Evolutionary conservation across 2,329 filamentous ascomycete species (phyloP).

Genomic region (Spiromastix sp.): DNA sequence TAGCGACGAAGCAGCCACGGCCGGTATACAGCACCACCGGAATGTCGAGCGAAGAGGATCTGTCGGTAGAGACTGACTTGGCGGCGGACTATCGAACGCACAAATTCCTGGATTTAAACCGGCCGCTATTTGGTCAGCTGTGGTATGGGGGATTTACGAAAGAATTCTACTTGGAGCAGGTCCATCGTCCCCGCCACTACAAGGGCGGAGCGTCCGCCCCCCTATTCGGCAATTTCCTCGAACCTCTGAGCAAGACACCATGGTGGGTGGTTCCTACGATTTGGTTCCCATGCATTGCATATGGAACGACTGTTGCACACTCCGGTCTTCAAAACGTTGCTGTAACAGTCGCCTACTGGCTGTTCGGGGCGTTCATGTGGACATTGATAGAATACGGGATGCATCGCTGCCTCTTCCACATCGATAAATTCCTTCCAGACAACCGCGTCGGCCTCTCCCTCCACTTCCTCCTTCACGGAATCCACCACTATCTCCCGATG

Average conservation of each 20-base stretch:
- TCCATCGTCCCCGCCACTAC: conserved; percentile 92
- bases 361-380: conserved; percentile 68
- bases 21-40: conserved; percentile 54
- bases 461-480: conserved; percentile 91
- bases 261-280: conserved; percentile 83
- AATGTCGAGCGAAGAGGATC: conserved; percentile 79
- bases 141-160: conserved; percentile 84
- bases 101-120: conserved; percentile 86
- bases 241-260: conserved; percentile 87
- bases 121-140: conserved; percentile 76
- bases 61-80: conserved; percentile 75
- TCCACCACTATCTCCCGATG: conserved; percentile 99
- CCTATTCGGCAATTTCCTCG: conserved; percentile 95
- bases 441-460: conserved; percentile 76
- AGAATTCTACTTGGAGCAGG: conserved; percentile 93
- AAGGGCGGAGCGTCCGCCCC: conserved; percentile 86
- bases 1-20: conserved; percentile 35
- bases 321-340: conserved; percentile 46
- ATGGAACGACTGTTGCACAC: conserved; percentile 58
- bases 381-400: conserved; percentile 80
- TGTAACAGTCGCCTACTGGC: conserved; percentile 51
- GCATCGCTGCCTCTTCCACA: conserved; percentile 86
- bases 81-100: conserved; percentile 70
- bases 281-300: conserved; percentile 74
- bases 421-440: conserved; percentile 87